Evolutionary conservation across 805 yeast genomes (phyloP).

Genomic region (Wickerhamiella australiensis): DNA sequence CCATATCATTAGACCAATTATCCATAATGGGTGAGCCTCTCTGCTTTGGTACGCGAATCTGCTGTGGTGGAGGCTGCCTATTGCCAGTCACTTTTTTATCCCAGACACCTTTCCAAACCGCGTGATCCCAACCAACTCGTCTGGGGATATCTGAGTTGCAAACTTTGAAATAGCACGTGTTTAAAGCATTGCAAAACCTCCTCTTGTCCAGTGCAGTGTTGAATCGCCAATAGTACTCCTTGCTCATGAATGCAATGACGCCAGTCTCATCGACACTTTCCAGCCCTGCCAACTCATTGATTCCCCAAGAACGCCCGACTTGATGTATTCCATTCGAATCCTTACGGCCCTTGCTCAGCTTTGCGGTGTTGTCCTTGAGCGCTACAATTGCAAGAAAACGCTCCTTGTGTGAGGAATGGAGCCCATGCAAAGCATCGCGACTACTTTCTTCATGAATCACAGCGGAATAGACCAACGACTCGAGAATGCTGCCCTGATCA

Average conservation of each 20-base stretch:
- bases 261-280: constrained; percentile 37
- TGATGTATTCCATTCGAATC: constrained; percentile 64
- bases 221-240: constrained; percentile 76
- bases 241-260: constrained; percentile 49
- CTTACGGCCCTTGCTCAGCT: constrained; percentile 76
- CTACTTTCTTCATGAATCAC: not conserved
- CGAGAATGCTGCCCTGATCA: not conserved
- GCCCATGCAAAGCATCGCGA: not conserved
- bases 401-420: constrained; percentile 9
- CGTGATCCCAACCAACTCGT: constrained; percentile 25
- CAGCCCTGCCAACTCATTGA: constrained; percentile 52
- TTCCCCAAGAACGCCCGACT: constrained; percentile 86
- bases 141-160: constrained; percentile 45
- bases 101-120: not conserved
- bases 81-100: not conserved
- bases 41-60: not conserved
- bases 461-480: not conserved
- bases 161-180: constrained; percentile 43
- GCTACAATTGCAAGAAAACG: constrained; percentile 17
- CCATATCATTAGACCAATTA: not conserved
- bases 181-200: constrained; percentile 42
- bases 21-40: not conserved
- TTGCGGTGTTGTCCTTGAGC: constrained; percentile 28
- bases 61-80: not conserved
- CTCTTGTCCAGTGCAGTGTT: constrained; percentile 44